A percentile compares a stretch with the other conserved stretches of the same genome.
phyloP scores from a whole-genome alignment of 192 early-diverging fungal species.

The Coemansia aciculifera region DNA sequence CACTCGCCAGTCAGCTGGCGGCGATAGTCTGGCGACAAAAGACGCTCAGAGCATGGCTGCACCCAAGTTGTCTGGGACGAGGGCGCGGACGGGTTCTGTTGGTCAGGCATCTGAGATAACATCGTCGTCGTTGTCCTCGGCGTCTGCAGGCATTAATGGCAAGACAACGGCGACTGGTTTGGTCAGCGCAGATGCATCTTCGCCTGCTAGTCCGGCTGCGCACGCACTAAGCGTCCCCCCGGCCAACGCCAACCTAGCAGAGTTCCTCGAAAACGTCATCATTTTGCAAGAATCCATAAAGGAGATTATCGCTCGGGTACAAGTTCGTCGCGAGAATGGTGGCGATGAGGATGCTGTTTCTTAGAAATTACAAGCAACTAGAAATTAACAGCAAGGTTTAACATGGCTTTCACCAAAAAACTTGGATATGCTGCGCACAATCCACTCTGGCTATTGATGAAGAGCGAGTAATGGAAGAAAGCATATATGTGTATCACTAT shows the following conservation, averaged over 20 bases:
- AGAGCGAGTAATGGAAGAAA: no score
- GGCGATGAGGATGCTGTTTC: constrained; percentile 62
- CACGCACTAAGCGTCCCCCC: constrained; percentile 46
- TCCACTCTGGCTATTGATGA: no score
- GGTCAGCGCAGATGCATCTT: constrained; percentile 8
- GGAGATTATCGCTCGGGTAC: constrained; percentile 82
- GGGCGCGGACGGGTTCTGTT: constrained; percentile 33
- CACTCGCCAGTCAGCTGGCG: background rate
- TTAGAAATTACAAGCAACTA: background rate
- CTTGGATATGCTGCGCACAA: background rate
- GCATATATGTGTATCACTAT: no score
- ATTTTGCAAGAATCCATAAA: constrained; percentile 91
- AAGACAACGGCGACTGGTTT: background rate
- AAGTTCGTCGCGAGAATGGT: constrained; percentile 74
- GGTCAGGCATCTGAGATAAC: constrained; percentile 32
- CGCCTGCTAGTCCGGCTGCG: constrained; percentile 21
- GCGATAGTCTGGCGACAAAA: background rate
- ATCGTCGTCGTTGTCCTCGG: constrained; percentile 21
- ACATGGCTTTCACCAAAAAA: background rate
- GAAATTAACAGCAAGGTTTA: background rate
- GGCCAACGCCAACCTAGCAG: constrained; percentile 45
- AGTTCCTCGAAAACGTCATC: constrained; percentile 85
- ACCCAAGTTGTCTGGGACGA: background rate
- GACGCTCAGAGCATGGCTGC: constrained; percentile 1
- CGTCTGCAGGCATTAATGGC: constrained; percentile 10